Evolutionary conservation across 305 asterid genomes (phyloP), one percentile per base, ranked within the genome.

Genomic region (Andrographis paniculata): DNA sequence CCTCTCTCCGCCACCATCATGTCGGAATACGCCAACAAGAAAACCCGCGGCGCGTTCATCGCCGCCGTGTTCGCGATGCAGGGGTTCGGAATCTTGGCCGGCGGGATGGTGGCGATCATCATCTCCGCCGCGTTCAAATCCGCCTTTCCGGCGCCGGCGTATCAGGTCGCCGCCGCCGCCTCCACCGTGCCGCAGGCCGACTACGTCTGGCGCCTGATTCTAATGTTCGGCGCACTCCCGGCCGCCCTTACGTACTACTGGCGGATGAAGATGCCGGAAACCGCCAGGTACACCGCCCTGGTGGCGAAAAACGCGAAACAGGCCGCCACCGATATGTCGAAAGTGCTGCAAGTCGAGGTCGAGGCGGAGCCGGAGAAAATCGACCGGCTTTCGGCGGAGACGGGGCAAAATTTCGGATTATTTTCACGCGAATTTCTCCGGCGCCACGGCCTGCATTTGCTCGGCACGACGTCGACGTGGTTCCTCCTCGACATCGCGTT

Each of bases 201-300:
- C 16, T 38, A 38, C 19, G 19, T 38, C 9, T 38, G 43, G 43
- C 19, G 43, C 20, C 14, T 38, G 0, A 15, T 38, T 3, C 43
- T 38, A 9, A 38, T 38, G 43, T 38, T 38, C 16, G 43, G 43
- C 17, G 43, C 43, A 1, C 9, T 38, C 2, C 43, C 43, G 19
- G 43, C 43, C 20, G 43, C 43, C 19, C 43, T 38, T 18, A 38
- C 43, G 19, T 38, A n/a, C 43, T 38, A 38, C 20, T 38, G 43
- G 43, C 43, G 43, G 43, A 38, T 38, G 18, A 38, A 38, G 43
- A 38, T 38, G 43, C 43, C 43, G 16, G 43, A 38, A 11, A 38
- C 43, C 1, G 43, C 43, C 1, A 18, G 43, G 43, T 38, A 38
- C 43, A 38, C 43, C 19, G 43, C 43, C 0, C 43, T 38, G 11